These are phyloP conservation scores for Trametes villosa DNA, from an alignment of 768 basidiomycete species.

Conservation along the genomic window DNA sequence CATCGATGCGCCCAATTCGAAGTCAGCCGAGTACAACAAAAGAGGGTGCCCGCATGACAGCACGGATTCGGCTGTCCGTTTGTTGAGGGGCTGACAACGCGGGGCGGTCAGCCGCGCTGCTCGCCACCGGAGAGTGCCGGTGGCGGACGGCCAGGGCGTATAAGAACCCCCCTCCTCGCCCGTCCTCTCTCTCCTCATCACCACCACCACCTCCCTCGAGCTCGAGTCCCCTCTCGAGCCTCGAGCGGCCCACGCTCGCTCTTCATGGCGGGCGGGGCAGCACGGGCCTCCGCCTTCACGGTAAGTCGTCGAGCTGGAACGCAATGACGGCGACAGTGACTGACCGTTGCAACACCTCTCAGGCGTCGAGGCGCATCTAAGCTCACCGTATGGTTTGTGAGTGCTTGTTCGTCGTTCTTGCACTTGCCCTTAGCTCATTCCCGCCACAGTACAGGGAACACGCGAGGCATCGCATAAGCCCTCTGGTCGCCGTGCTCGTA, in stretches of 20 bases:
- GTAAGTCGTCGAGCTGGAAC: not conserved
- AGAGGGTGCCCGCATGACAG: not conserved
- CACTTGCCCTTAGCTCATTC: too few species aligned
- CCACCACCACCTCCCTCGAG: not conserved
- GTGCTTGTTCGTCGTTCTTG: too few species aligned
- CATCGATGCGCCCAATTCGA: slow-evolving; percentile 18
- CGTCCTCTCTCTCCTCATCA: slow-evolving; percentile 5
- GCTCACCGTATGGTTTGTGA: too few species aligned
- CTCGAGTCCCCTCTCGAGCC: slow-evolving; percentile 3
- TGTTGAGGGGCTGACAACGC: not conserved
- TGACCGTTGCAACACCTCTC: not conserved
- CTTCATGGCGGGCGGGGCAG: not conserved
- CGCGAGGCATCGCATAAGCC: too few species aligned
- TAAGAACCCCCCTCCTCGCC: not conserved
- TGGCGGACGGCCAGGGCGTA: not conserved
- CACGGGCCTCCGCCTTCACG: not conserved
- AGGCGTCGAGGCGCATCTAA: not conserved
- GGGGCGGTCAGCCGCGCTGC: not conserved
- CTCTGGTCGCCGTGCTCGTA: too few species aligned
- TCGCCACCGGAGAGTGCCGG: not conserved
- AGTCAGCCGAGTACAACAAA: slow-evolving; percentile 11
- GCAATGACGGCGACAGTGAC: not conserved
- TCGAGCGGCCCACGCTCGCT: slow-evolving; percentile 5
- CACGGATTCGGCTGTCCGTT: not conserved
- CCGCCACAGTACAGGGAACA: too few species aligned